Evolutionary conservation across 805 yeast species (phyloP), one percentile per base, ranked within the genome.

Genomic region (Metschnikowia lunata): DNA sequence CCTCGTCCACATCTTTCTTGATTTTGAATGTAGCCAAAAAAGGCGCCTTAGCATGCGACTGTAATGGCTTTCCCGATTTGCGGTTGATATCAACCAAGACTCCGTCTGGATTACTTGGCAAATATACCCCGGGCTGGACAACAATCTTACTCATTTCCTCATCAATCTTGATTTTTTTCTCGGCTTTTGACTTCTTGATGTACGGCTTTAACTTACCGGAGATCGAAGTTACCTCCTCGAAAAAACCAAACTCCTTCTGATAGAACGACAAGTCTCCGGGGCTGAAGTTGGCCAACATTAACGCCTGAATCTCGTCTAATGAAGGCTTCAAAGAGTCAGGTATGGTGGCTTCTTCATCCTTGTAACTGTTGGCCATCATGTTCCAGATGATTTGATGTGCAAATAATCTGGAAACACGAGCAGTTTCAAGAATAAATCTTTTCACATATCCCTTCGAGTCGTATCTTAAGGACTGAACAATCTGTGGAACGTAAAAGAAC

Each of bases 341-440:
- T 7, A 78, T 74, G 0, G 80, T 72, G 0, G 88, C 83, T 8
- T 91, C 96, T 55, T 91, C 98, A 60, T 87, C 97, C 54, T 83
- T 85, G 64, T 78, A 93, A 49, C 89, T 80, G 60, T 95, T 93
- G 1, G 99, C 98, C 57, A 85, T 66, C 86, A 93, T 88, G 59
- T 93, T 93, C 99, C 99, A 93, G 43, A 93, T 88, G 52, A 93
- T 90, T 65, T 93, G 99, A 64, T 93, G 99, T 0, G 98, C 90
- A 72, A 93, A 93, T 49, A 91, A 71, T 53, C 87, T 95, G 26
- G 93, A 83, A 11, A 89, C 87, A 59, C 85, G 82, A 1, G 96
- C 97, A 1, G 97, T 88, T 61, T 93, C 98, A 44, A 91, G 67
- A 50, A 93, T 89, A 60, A 86, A 88, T 54, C 88, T 76, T 55